A percentile compares a stretch with the other conserved stretches of the same genome.
Conservation (phyloP, 495 filamentous ascomycete genomes). For the Tetracladium marchalianum region DNA sequence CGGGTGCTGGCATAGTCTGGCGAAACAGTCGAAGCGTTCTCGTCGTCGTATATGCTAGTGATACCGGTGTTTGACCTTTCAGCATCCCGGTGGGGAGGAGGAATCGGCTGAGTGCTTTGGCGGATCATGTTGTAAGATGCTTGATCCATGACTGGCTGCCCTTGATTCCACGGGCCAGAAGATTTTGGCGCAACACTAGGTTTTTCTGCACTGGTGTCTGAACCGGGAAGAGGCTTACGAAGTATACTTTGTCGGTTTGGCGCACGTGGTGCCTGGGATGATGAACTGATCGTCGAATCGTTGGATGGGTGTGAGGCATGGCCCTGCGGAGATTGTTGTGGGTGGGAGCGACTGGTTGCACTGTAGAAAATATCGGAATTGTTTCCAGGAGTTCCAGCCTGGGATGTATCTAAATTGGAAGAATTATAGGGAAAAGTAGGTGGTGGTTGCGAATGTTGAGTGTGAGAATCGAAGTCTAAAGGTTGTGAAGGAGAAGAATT, state of each 20-base stretch:
- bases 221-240: slow-evolving; percentile 55
- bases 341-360: neutral
- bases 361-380: neutral
- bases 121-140: slow-evolving; percentile 44
- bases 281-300: slow-evolving; percentile 11
- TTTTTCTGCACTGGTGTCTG: slow-evolving; percentile 29
- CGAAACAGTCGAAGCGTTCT: slow-evolving; percentile 32
- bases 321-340: neutral
- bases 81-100: neutral
- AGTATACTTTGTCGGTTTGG: slow-evolving; percentile 37
- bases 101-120: neutral
- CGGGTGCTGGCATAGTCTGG: slow-evolving; percentile 63
- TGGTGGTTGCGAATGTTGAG: slow-evolving; percentile 5
- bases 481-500: slow-evolving; percentile 10
- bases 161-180: slow-evolving; percentile 55
- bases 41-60: slow-evolving; percentile 37
- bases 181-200: slow-evolving; percentile 19
- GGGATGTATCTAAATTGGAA: neutral
- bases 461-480: slow-evolving; percentile 1
- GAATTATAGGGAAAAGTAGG: slow-evolving; percentile 5
- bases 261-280: slow-evolving; percentile 24
- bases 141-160: slow-evolving; percentile 53
- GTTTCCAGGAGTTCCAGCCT: neutral
- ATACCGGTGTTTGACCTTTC: slow-evolving; percentile 28
- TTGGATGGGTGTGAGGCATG: slow-evolving; percentile 8